These are phyloP conservation scores for Saxophila tyrrhenica DNA, from an alignment of 495 filamentous ascomycete genomes.

Conservation along the genomic window DNA sequence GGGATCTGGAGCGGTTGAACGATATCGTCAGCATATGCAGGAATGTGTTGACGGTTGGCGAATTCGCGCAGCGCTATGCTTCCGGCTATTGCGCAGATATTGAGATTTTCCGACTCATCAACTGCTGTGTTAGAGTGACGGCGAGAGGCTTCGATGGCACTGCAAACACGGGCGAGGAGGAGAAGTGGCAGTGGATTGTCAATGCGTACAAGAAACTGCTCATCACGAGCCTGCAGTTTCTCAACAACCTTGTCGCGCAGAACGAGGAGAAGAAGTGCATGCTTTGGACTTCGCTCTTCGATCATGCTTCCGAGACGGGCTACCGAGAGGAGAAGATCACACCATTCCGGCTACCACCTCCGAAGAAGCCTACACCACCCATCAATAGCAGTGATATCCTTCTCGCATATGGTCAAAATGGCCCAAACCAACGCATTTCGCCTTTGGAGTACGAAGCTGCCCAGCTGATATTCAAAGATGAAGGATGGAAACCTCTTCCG, in stretches of 20 bases:
- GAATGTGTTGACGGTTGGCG: constrained; percentile 72
- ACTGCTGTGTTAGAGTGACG: constrained; percentile 75
- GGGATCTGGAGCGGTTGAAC: constrained; percentile 74
- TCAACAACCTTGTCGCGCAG: constrained; percentile 84
- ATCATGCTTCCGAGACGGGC: constrained; percentile 22
- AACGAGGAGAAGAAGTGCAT: constrained; percentile 86
- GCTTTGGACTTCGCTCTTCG: constrained; percentile 80
- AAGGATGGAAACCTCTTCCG: neutral
- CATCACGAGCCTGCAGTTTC: constrained; percentile 78
- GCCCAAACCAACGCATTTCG: neutral
- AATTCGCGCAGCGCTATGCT: constrained; percentile 76
- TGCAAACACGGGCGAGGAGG: constrained; percentile 49
- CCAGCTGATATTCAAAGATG: neutral
- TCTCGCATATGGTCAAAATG: constrained; percentile 9
- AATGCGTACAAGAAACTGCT: constrained; percentile 70
- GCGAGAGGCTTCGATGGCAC: constrained; percentile 85
- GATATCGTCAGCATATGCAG: constrained; percentile 74
- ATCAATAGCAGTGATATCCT: constrained; percentile 8
- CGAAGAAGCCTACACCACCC: constrained; percentile 4
- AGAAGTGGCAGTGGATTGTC: constrained; percentile 58
- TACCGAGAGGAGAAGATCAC: neutral
- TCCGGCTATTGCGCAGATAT: constrained; percentile 67
- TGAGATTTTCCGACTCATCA: constrained; percentile 70
- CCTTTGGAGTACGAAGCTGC: neutral
- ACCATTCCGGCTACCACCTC: neutral